Evolutionary conservation across 345 rosid species (phyloP).

Genomic region (Aethionema arabicum): DNA sequence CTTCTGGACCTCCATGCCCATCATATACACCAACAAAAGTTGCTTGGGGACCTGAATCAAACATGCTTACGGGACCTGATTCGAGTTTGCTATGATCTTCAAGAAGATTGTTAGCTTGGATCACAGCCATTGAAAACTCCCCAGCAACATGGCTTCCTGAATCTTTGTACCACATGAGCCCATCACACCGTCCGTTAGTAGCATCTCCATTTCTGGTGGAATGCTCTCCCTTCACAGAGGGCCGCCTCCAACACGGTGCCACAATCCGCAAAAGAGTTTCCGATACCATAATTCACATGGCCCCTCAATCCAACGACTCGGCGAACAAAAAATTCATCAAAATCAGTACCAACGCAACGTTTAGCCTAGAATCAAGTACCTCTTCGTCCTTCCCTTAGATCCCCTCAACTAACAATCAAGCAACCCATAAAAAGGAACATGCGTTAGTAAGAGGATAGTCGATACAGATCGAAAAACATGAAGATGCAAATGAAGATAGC

Average conservation of each 20-base stretch:
- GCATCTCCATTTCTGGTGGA: conserved; percentile 57
- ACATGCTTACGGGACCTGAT: conserved; percentile 37
- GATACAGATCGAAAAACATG: too few relatives aligned
- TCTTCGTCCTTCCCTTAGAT: too few relatives aligned
- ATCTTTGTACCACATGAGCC: conserved; percentile 44
- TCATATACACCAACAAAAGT: conserved; percentile 42
- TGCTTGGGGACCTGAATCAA: conserved; percentile 41
- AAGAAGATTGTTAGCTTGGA: conserved; percentile 41
- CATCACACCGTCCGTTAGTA: conserved; percentile 37
- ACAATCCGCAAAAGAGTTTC: conserved; percentile 62
- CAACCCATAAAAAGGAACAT: too few relatives aligned
- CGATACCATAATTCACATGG: conserved; percentile 85
- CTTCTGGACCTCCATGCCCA: conserved; percentile 46
- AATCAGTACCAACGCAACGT: conserved; percentile 27
- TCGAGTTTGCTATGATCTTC: conserved; percentile 43
- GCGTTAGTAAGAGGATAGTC: too few relatives aligned
- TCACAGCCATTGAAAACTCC: conserved; percentile 42
- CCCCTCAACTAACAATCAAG: too few relatives aligned
- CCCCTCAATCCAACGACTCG: conserved; percentile 56
- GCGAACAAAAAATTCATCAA: conserved; percentile 45
- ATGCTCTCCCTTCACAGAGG: conserved; percentile 68
- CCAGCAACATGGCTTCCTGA: conserved; percentile 41
- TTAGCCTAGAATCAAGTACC: conserved; percentile 15
- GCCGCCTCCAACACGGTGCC: conserved; percentile 80
- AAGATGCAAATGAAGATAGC: too few relatives aligned